Base-by-base conservation (phyloP, 305 asterid genomes). In the Fraxinus velutina region DNA sequence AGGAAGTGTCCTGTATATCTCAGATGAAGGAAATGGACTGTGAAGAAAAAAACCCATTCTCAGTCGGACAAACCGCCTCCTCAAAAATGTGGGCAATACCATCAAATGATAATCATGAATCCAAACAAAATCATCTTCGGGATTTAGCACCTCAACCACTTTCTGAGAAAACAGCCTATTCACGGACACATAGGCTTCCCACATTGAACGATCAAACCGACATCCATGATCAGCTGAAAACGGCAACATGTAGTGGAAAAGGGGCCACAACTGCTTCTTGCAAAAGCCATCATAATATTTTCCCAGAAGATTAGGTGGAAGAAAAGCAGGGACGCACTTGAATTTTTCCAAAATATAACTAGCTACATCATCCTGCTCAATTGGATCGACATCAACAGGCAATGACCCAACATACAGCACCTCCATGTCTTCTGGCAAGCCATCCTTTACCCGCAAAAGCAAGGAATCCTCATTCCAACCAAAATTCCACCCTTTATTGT, bases 101-200 rank as follows among this genome's bases (percentile, higher is more conserved):
- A 94, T 94, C 90, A 94, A 81, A 88, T 94, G 98, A 88, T 94
- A 94, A 85, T 94, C 98, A 78, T 94, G 98, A 88, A 93, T 86
- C 98, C 98, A 94, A 70, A 94, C 98, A 86, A 90, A 93, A 84
- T 94, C 97, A 83, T 93, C 98, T 85, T 94, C 98, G 2, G 98
- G 98, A 84, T 94, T 94, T 55, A 94, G 91, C 66, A 94, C 94
- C 87, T 95, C 99, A 75, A 92, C 90, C 55, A 95, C 99, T 88
- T 90, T 95, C 84, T 92, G 97, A 0, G 99, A 93, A 87, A 91
- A 95, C 87, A 95, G 19, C 88, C 92, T 95, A 86, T 95, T 95
- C 79, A 92, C 98, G 27, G 95, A 82, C 71, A 95, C 97, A 85
- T 95, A 95, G 13, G 98, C 98, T 88, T 95, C 97, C 99, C 99